phyloP scores from a whole-genome alignment of 2,329 filamentous ascomycete genomes.

The Onygenales sp. region DNA sequence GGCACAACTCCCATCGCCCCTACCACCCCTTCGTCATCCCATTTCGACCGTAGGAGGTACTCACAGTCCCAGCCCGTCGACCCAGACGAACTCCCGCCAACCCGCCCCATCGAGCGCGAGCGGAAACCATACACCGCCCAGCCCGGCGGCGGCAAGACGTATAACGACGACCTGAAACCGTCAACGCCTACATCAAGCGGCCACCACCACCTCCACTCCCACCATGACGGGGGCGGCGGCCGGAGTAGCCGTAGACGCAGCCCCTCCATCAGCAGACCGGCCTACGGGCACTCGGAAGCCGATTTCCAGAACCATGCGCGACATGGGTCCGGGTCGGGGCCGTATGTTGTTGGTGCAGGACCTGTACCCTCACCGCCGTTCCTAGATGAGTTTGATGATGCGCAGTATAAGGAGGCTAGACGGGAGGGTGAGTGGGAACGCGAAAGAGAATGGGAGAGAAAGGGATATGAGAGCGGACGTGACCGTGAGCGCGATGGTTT shows the following conservation, averaged over 20 bases:
- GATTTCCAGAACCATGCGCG: neutral
- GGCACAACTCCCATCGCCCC: constrained; percentile 1
- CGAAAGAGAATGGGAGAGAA: neutral
- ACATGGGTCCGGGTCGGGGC: neutral
- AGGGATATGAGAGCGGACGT: constrained; percentile 4
- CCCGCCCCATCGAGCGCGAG: constrained; percentile 53
- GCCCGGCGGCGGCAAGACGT: constrained; percentile 50
- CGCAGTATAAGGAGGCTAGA: neutral
- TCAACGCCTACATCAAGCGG: neutral
- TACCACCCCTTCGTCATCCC: neutral
- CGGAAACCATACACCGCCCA: constrained; percentile 54
- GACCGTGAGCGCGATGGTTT: constrained; percentile 4
- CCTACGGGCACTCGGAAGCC: neutral
- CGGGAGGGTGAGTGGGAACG: neutral
- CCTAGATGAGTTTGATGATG: neutral
- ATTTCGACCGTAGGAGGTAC: neutral
- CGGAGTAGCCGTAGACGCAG: neutral
- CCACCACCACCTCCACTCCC: neutral
- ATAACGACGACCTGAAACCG: constrained; percentile 30
- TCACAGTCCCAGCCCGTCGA: constrained; percentile 19
- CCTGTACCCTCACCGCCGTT: neutral
- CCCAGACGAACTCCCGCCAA: constrained; percentile 28
- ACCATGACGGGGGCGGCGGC: neutral
- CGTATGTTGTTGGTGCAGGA: neutral
- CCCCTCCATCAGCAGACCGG: neutral